Evolutionary conservation across 1,284 basidiomycete genomes (phyloP), one percentile per base, ranked within the genome.

Genomic region (Fistulina hepatica): DNA sequence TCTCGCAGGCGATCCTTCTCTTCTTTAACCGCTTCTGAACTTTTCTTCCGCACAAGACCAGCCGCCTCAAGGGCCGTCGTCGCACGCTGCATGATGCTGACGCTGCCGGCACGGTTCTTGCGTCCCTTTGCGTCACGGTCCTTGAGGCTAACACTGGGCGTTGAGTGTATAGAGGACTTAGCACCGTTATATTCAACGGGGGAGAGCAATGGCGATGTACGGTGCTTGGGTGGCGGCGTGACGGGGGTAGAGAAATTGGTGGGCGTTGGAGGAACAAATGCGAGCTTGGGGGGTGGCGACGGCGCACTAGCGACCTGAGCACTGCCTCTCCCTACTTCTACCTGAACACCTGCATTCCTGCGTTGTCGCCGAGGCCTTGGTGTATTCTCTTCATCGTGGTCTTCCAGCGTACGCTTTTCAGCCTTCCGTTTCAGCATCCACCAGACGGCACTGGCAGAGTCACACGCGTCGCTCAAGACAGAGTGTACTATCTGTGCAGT

Each of bases 401-500:
- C 65, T 33, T 74, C 71, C 17, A 69, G 22, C 10, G 66, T 62
- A 41, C 69, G 74, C 51, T 75, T 79, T 55, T 86, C 81, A 7
- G 78, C 70, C 51, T 80, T 85, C 48, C 80, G 73, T 52, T 84
- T 79, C 35, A 98, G 63, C 69, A 97, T 86, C 95, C 95, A 98
- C 94, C 94, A 98, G 9, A 90, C 63, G 1, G 93, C 90, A 8
- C 91, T 85, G 5, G 84, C 76, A 0, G 86, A 71, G 57, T 98
- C 94, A 53, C 94, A 98, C 0, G 95, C 94, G 58, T 97, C 77
- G 19, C 73, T 83, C 32, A 85, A 68, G 6, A 97, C 92, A 1
- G 84, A 91, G 56, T 98, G 93, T 15, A 85, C 81, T 40, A 97
- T 84, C 58, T 98, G 95, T 8, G 88, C 90, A 0, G 85, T 86